Conservation (phyloP, 768 basidiomycete species). For the Pulveroboletus ravenelii region DNA sequence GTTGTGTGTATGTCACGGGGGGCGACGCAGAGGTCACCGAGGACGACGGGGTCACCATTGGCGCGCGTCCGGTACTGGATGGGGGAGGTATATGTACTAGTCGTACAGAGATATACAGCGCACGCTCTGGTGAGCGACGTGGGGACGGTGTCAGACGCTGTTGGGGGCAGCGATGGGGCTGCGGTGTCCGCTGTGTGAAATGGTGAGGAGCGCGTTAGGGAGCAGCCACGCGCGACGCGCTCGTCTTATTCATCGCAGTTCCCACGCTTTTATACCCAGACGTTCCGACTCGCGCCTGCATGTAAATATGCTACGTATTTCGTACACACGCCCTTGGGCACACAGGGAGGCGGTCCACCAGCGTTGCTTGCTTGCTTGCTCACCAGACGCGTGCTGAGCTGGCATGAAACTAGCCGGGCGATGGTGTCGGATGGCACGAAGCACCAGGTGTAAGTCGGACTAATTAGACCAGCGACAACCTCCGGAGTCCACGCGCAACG, state of each 20-base stretch:
- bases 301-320: slow-evolving; percentile 13
- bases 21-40: slow-evolving; percentile 82
- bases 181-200: slow-evolving; percentile 36
- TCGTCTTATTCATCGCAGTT: slow-evolving; percentile 34
- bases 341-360: slow-evolving; percentile 4
- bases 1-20: slow-evolving; percentile 57
- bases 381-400: slow-evolving; percentile 7
- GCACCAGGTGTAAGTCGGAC: slow-evolving; percentile 22
- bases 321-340: slow-evolving; percentile 2
- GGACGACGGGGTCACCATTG: slow-evolving; percentile 77
- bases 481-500: slow-evolving; percentile 26
- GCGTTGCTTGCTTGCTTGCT: neutral
- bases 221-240: slow-evolving; percentile 35
- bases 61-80: slow-evolving; percentile 24
- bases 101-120: slow-evolving; percentile 15
- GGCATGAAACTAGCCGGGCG: slow-evolving; percentile 13
- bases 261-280: slow-evolving; percentile 30
- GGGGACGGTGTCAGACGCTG: slow-evolving; percentile 24
- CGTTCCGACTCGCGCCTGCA: slow-evolving; percentile 18
- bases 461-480: slow-evolving; percentile 20
- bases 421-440: slow-evolving; percentile 11
- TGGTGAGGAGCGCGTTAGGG: slow-evolving; percentile 37
- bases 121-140: slow-evolving; percentile 6
- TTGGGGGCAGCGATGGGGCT: slow-evolving; percentile 28
- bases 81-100: slow-evolving; percentile 15